Evolutionary conservation across 169 alveolate species (phyloP), one percentile per base, ranked within the genome.

Genomic region (Plasmodium sp.): DNA sequence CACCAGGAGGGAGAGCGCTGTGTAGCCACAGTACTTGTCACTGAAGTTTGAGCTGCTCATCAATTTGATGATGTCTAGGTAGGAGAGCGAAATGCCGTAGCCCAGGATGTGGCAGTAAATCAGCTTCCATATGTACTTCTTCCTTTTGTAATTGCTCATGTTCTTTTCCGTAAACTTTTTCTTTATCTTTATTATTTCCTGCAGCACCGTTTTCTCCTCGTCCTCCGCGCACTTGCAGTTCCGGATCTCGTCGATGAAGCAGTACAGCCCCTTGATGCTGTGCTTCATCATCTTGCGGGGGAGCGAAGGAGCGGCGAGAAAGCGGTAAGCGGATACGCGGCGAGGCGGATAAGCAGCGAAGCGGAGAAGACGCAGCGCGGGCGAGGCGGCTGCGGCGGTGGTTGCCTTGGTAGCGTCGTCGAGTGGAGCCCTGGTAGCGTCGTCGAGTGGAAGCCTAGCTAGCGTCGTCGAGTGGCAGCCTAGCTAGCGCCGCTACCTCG

Each of bases 1-100:
- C 36, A 98, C 96, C 85, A 98, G 93, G 2, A 98, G 93, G 39
- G 98, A 97, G 83, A 98, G 97, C 6, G 99, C 99, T 93, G 99
- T 98, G 92, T 98, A 99, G 1, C 99, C 99, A 43, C 99, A 98
- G 88, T 96, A 96, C 92, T 98, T 98, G 96, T 98, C 99, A 77
- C 98, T 94, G 95, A 96, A 98, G 90, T 98, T 98, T 5, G 98
- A 58, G 41, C 99, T 98, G 79, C 98, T 97, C 79, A 98, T 97
- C 58, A 98, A 94, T 79, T 98, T 98, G 27, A 98, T 97, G 5
- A 99, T 97, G 94, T 98, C 99, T 80, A 97, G 93, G 90, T 98
- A 98, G 4, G 99, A 99, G 84, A 99, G 96, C 54, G 98, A 99
- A 31, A 98, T 98, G 77, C 98, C 99, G 95, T 98, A 98, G 12